phyloP scores from a whole-genome alignment of 495 filamentous ascomycete species.

The Podospora comata region DNA sequence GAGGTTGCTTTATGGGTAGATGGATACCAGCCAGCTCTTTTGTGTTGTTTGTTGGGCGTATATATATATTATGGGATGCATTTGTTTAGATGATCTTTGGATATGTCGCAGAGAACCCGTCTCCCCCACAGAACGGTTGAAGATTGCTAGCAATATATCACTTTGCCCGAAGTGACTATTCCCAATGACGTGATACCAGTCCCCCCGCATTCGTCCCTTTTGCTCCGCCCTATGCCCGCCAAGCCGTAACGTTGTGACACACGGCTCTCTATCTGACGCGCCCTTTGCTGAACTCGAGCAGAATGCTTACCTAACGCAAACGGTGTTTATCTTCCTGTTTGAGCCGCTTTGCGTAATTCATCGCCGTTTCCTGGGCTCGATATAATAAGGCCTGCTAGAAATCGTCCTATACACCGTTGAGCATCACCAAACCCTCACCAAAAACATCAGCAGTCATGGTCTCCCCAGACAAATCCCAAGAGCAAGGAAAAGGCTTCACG shows the following conservation, averaged over 20 bases:
- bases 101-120: too few species aligned
- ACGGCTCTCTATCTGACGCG: background rate
- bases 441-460: background rate
- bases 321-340: background rate
- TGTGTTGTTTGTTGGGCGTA: background rate
- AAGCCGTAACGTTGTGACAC: background rate
- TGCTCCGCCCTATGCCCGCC: background rate
- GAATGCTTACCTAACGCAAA: background rate
- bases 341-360: background rate
- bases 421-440: background rate
- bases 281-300: background rate
- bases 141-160: too few species aligned
- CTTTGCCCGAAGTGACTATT: background rate
- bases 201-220: background rate
- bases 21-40: background rate
- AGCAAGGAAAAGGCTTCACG: constrained; percentile 18
- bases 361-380: too few species aligned
- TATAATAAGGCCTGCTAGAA: background rate
- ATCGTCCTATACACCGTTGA: too few species aligned
- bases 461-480: background rate
- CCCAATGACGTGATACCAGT: background rate
- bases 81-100: too few species aligned
- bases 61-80: background rate
- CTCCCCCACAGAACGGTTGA: too few species aligned
- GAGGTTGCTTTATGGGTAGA: background rate